Conservation (phyloP, 2,329 filamentous ascomycete species). For the Blastomyces gilchristii region DNA sequence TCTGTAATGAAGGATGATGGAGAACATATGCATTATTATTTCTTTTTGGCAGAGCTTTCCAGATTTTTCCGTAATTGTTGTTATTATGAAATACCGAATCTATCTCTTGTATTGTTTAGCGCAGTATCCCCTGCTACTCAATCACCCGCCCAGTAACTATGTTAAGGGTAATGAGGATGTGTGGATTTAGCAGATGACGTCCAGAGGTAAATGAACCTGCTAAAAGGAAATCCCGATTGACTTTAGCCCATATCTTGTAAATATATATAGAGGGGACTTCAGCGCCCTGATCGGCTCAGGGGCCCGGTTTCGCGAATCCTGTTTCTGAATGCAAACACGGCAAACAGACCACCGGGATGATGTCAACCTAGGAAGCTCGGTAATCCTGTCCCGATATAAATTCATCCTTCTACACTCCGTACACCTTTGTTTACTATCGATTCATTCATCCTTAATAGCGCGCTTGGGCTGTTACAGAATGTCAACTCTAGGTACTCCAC, state of each 20-base stretch:
- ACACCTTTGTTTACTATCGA: not conserved
- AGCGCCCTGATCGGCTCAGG: too few relatives aligned
- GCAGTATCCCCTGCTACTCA: not conserved
- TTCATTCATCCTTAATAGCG: not conserved
- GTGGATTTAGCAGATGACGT: not conserved
- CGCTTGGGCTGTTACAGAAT: not conserved
- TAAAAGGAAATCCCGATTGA: not conserved
- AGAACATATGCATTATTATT: constrained; percentile 1
- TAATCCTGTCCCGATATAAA: constrained; percentile 13
- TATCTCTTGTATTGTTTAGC: not conserved
- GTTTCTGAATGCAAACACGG: constrained; percentile 24
- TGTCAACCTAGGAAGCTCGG: constrained; percentile 29
- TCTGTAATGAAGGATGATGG: constrained; percentile 8
- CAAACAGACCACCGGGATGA: constrained; percentile 30
- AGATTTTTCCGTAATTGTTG: not conserved
- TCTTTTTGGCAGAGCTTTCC: not conserved
- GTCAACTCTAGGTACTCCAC: constrained; percentile 38
- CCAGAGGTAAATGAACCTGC: not conserved
- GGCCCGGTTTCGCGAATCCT: not conserved
- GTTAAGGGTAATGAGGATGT: not conserved
- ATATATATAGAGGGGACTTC: not conserved
- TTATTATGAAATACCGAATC: constrained; percentile 1
- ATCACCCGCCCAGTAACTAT: not conserved
- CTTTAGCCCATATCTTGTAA: not conserved
- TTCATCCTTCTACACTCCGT: not conserved